A percentile compares a stretch with the other conserved stretches of the same genome.
Evolutionary conservation across 257 asterid species (phyloP).

Genomic region (Gynochthodes officinalis): DNA sequence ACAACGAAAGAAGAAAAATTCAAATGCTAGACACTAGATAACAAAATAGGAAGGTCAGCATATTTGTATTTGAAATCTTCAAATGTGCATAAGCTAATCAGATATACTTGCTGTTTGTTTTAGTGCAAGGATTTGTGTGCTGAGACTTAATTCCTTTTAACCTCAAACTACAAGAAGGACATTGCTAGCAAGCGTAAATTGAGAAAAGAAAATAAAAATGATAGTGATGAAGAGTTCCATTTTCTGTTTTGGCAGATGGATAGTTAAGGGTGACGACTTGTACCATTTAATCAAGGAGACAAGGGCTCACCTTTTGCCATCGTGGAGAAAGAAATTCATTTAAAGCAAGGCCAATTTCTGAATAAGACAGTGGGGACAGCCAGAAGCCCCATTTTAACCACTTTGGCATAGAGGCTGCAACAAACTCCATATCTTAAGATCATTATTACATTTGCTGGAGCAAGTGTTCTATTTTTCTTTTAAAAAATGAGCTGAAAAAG

Average conservation of each 20-base stretch:
- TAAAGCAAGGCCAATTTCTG: slow-evolving; percentile 57
- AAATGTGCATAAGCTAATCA: no score
- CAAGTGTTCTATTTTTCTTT: neutral
- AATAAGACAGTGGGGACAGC: slow-evolving; percentile 65
- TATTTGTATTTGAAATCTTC: no score
- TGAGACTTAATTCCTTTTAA: no score
- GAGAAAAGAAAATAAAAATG: no score
- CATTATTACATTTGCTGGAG: neutral
- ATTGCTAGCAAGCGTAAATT: no score
- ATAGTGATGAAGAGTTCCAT: neutral
- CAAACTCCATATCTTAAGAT: neutral
- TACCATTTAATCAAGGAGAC: neutral
- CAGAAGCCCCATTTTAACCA: slow-evolving; percentile 80
- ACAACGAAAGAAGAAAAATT: neutral
- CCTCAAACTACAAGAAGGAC: no score
- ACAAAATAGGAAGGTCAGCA: no score
- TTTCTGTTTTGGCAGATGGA: neutral
- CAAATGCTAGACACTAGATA: no score
- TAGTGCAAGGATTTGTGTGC: no score
- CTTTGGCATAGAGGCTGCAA: slow-evolving; percentile 68
- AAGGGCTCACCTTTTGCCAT: slow-evolving; percentile 53
- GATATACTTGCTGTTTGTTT: no score
- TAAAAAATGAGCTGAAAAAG: neutral
- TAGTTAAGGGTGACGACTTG: no score
- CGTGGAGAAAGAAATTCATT: slow-evolving; percentile 69